Conservation (phyloP, 129 eudicot genomes). For the Chrysanthemum makinoi region DNA sequence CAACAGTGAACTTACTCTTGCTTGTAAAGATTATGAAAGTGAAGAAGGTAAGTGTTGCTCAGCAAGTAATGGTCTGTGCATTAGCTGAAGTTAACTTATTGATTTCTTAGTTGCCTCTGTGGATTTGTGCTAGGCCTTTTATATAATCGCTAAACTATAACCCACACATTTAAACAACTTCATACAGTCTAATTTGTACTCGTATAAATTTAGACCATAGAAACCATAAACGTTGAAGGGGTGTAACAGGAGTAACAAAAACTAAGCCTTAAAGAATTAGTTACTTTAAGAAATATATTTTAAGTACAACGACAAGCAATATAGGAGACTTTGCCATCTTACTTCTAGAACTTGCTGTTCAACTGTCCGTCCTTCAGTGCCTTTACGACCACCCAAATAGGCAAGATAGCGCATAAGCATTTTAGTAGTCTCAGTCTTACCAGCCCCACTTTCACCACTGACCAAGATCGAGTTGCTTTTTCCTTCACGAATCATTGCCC, state of each 20-base stretch:
- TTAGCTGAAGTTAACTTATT: neutral
- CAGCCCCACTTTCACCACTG: conserved; percentile 99
- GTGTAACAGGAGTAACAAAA: conserved; percentile 14
- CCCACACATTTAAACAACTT: neutral
- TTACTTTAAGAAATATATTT: conserved; percentile 16
- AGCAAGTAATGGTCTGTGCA: neutral
- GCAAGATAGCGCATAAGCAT: conserved; percentile 99
- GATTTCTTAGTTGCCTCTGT: neutral
- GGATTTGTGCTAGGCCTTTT: too few relatives aligned
- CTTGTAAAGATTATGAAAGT: neutral
- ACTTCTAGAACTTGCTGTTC: conserved; percentile 99
- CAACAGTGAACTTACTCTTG: neutral
- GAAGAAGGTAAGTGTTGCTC: neutral
- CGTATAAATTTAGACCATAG: neutral
- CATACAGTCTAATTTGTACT: neutral
- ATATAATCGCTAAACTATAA: too few relatives aligned
- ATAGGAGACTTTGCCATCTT: conserved; percentile 28
- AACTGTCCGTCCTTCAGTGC: conserved; percentile 96
- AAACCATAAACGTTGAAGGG: neutral
- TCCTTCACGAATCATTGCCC: conserved; percentile 94
- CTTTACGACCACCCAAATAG: conserved; percentile 94
- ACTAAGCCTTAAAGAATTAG: conserved; percentile 11
- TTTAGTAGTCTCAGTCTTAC: conserved; percentile 99
- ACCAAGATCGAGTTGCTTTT: conserved; percentile 95
- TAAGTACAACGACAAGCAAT: conserved; percentile 2